A percentile compares a stretch with the other conserved stretches of the same genome.
phyloP scores from a whole-genome alignment of 176 grass and related monocot species.

The Carex kokanica region DNA sequence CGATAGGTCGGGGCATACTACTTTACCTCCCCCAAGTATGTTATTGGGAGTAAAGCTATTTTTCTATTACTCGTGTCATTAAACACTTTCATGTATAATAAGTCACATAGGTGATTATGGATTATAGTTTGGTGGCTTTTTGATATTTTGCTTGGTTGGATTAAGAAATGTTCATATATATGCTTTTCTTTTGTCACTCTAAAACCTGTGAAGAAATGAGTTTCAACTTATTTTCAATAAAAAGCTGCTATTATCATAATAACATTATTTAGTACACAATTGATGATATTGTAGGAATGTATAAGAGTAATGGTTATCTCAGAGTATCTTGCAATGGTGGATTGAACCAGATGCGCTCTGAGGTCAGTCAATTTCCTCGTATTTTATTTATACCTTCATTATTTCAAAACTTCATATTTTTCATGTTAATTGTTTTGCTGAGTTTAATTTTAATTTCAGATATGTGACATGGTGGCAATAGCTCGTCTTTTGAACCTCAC shows the following conservation, averaged over 20 bases:
- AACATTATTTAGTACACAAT: neutral
- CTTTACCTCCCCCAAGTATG: conserved; percentile 49
- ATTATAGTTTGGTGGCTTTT: neutral
- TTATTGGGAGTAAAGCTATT: conserved; percentile 9
- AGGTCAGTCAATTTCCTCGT: conserved; percentile 38
- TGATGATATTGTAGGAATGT: conserved; percentile 51
- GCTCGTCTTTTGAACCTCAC: conserved; percentile 83
- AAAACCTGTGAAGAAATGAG: neutral
- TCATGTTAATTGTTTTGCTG: conserved; percentile 8
- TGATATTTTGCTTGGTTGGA: neutral
- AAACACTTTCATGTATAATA: neutral
- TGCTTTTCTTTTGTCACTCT: neutral
- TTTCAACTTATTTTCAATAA: neutral
- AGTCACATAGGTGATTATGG: neutral
- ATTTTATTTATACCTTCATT: neutral
- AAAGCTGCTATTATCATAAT: neutral
- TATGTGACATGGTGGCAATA: conserved; percentile 93
- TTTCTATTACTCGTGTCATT: neutral
- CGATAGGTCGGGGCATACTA: neutral
- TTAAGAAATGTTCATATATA: neutral
- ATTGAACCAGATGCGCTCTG: conserved; percentile 96
- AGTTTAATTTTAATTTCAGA: conserved; percentile 45
- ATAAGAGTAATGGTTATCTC: conserved; percentile 84
- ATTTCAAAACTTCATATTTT: neutral
- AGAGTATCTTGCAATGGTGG: conserved; percentile 96